Evolutionary conservation across 2,329 filamentous ascomycete genomes (phyloP), one percentile per base, ranked within the genome.

Genomic region (Saccharata proteae): DNA sequence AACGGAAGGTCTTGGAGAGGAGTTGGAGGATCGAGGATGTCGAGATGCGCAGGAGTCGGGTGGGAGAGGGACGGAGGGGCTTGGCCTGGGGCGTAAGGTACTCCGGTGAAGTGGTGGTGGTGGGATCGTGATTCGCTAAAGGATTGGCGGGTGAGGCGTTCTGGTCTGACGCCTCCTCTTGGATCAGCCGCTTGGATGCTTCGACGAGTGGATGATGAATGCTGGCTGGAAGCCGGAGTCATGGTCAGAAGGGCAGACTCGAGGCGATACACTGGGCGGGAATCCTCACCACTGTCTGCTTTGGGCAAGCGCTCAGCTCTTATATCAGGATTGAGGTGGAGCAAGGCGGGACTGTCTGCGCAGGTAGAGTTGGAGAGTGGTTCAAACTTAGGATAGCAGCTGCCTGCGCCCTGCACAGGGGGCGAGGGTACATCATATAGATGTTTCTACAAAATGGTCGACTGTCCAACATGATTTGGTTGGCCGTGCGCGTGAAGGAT

Each of bases 381-480:
- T 29, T 35, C 27, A 32, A 36, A 36, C 13, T 23, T 29, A 14
- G 21, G 36, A 33, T 23, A 30, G 21, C 26, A 34, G 22, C 22
- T 37, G 48, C 42, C 49, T 52, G 48, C 45, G 45, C 46, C 46
- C 44, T 45, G 51, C 38, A 47, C 45, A 47, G 49, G 51, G 37
- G 39, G 43, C 28, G 33, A 35, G 33, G 28, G 33, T 35, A 35
- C 33, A 35, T 35, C 33, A 35, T 35, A 35, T 35, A 35, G 28
- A 35, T 30, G 33, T 30, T n/a, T n/a, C 33, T 35, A 28, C 28
- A 30, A 30, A 28, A 30, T 35, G 28, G 31, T 33, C 24, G 28
- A 26, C 30, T 28, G 31, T 30, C 33, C 33, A 35, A 35, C 33
- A 31, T 30, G 23, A 19, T 23, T 29, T 35, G 33, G 33, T 35